phyloP scores from a whole-genome alignment of 805 yeast species.

The Candida xyloterini region DNA sequence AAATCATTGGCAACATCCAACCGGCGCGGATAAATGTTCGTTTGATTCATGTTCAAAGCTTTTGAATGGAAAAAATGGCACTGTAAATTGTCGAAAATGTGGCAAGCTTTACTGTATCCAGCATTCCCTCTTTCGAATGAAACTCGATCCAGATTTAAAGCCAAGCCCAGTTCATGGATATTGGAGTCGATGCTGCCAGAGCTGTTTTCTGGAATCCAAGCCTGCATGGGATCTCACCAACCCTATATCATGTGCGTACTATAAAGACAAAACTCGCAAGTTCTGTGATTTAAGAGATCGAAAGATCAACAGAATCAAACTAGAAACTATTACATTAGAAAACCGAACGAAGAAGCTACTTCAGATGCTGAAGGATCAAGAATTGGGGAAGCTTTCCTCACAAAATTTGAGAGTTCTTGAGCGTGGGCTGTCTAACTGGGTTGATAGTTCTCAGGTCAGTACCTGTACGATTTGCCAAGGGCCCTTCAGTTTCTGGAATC shows the following conservation, averaged over 20 bases:
- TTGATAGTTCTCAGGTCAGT: conserved; percentile 42
- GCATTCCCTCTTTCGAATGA: conserved; percentile 57
- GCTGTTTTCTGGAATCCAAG: conserved; percentile 49
- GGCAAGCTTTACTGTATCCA: conserved; percentile 66
- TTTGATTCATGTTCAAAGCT: conserved; percentile 38
- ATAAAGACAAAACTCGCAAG: conserved; percentile 42
- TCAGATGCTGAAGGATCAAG: conserved; percentile 12
- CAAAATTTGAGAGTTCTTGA: conserved; percentile 37
- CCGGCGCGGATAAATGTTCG: conserved; percentile 42
- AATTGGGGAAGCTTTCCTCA: conserved; percentile 9
- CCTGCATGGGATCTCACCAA: conserved; percentile 12
- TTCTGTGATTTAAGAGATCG: conserved; percentile 43
- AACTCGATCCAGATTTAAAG: conserved; percentile 45
- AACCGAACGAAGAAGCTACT: conserved; percentile 52
- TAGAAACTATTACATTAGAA: conserved; percentile 57
- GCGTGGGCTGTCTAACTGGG: conserved; percentile 62
- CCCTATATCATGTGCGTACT: conserved; percentile 7
- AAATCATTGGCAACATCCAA: conserved; percentile 57
- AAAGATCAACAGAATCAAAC: conserved; percentile 45
- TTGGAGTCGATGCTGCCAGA: conserved; percentile 70
- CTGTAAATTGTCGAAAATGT: conserved; percentile 72
- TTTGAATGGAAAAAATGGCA: conserved; percentile 51
- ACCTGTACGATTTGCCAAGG: conserved; percentile 65
- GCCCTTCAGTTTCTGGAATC: conserved; percentile 49
- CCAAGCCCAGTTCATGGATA: conserved; percentile 49